A percentile compares a stretch with the other conserved stretches of the same genome.
These are phyloP conservation scores for Chaetomiaceae sp. DNA, from an alignment of 2,329 filamentous ascomycete species.

Conservation along the genomic window DNA sequence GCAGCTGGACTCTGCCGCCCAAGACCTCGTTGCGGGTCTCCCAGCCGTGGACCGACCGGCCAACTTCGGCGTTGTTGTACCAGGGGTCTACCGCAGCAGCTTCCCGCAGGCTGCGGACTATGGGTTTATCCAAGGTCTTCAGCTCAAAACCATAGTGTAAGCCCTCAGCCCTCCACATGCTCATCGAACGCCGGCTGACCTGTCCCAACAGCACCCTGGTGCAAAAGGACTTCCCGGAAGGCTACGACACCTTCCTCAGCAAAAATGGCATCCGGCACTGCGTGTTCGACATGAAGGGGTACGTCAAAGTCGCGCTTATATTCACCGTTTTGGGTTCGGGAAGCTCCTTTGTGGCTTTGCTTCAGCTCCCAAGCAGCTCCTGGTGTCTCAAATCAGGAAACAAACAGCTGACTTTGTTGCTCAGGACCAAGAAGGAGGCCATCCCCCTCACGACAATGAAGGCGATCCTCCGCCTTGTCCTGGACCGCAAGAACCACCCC, in stretches of 20 bases:
- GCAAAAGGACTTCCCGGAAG: slow-evolving; percentile 51
- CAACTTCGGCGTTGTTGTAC: slow-evolving; percentile 72
- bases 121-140: slow-evolving; percentile 58
- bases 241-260: slow-evolving; percentile 56
- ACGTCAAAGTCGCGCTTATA: too few species aligned
- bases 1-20: background rate
- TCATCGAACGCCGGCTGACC: slow-evolving; percentile 11
- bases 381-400: too few species aligned
- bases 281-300: slow-evolving; percentile 72
- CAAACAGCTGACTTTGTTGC: too few species aligned
- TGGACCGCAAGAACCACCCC: slow-evolving; percentile 69
- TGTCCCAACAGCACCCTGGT: slow-evolving; percentile 49
- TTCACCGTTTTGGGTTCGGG: too few species aligned
- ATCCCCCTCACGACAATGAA: slow-evolving; percentile 64
- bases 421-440: slow-evolving; percentile 77
- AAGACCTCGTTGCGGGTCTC: slow-evolving; percentile 6
- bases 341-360: too few species aligned
- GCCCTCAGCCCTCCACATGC: slow-evolving; percentile 25
- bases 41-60: slow-evolving; percentile 38
- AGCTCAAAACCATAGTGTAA: slow-evolving; percentile 74
- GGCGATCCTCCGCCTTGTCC: slow-evolving; percentile 62
- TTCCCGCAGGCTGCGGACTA: slow-evolving; percentile 70
- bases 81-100: slow-evolving; percentile 73
- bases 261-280: slow-evolving; percentile 64
- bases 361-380: too few species aligned